Evolutionary conservation across 1,284 basidiomycete species (phyloP), one percentile per base, ranked within the genome.

Genomic region (Fomitiporia mediterranea): DNA sequence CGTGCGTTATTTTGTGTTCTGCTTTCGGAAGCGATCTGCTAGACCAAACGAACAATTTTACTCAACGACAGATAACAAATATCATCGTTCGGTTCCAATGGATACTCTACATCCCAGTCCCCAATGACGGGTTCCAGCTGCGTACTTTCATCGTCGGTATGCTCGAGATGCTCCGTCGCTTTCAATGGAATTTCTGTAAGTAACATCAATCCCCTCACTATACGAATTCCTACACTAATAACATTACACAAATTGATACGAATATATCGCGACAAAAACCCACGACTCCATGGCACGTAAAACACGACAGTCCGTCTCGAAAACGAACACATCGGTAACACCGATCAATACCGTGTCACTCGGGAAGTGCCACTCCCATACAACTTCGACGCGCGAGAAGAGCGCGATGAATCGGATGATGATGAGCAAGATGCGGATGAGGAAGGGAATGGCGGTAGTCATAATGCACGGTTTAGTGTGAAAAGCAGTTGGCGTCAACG

Each of bases 151-250:
- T 92, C 52, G 82, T 76, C 6, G 91, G 79, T 0, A 64, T 87
- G 53, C 67, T 91, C 32, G 94, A 98, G 67, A 83, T 94, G 73
- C 65, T 93, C 2, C 74, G 94, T 32, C 79, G 94, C 51, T 86
- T 83, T 72, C 89, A 90, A 63, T 98, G 94, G 94, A 97, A 97
- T 70, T 91, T 96, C 67, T 88, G 91, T 93, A 59, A 66, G 84
- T 70, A 13, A 7, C 17, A 27, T 44, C 17, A 23, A 27, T 25
- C 21, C 21, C n/a, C n/a, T n/a, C n/a, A n/a, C 32, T 44, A 21
- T 8, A 27, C 37, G 28, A n/a, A 8, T 21, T 37, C 53, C 37
- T 21, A 40, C 47, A 47, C 27, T 13, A 49, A 13, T 42, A 40
- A 49, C n/a, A n/a, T n/a, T n/a, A n/a, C n/a, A n/a, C 13, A 28